Conservation (phyloP, 768 basidiomycete genomes). For the Mycena vulgaris region DNA sequence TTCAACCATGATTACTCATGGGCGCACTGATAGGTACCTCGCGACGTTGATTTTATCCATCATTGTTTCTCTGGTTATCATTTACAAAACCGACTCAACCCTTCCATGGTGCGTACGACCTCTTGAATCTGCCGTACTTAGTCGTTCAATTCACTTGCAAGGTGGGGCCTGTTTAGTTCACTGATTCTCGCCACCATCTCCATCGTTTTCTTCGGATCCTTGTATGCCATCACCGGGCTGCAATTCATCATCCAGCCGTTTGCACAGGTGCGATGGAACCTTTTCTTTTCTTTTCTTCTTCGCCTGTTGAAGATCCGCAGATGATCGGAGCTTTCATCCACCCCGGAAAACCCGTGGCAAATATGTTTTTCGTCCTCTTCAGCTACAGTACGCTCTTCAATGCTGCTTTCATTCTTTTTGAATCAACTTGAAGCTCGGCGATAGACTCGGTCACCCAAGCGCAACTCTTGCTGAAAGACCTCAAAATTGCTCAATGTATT, state of each 20-base stretch:
- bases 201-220: conserved; percentile 61
- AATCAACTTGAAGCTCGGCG: background rate
- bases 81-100: conserved; percentile 63
- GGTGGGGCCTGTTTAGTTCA: conserved; percentile 67
- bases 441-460: conserved; percentile 63
- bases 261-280: conserved; percentile 57
- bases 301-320: conserved; percentile 54
- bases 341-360: conserved; percentile 77
- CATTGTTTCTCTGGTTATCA: conserved; percentile 58
- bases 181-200: conserved; percentile 60
- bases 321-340: conserved; percentile 74
- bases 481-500: conserved; percentile 64
- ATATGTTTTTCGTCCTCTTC: conserved; percentile 72
- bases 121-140: background rate
- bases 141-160: conserved; percentile 27
- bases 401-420: background rate
- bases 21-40: conserved; percentile 45
- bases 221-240: conserved; percentile 64
- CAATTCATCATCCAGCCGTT: conserved; percentile 64
- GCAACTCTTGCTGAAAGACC: conserved; percentile 59
- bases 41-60: conserved; percentile 59
- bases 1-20: conserved; percentile 55
- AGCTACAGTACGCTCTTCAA: conserved; percentile 57
- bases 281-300: background rate
- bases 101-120: conserved; percentile 58